Conservation (phyloP, 1,139 yeast genomes). For the Magnusiomyces ingens region DNA sequence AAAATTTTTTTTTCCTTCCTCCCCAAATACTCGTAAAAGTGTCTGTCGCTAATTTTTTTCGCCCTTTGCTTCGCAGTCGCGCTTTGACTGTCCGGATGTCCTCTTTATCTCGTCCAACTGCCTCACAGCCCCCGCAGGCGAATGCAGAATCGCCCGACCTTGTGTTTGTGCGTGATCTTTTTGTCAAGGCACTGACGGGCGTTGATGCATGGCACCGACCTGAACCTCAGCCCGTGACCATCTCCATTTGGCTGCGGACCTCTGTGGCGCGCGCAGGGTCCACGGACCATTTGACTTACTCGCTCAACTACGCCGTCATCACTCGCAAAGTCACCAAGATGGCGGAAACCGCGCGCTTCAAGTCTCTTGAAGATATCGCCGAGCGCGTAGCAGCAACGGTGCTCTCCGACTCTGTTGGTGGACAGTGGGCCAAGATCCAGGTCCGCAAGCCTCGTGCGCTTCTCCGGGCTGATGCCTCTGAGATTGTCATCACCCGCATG, state of each 20-base stretch:
- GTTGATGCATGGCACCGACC: conserved; percentile 72
- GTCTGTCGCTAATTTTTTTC: too few relatives aligned
- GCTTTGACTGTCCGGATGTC: too few relatives aligned
- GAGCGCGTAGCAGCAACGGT: conserved; percentile 45
- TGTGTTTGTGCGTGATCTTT: conserved; percentile 52
- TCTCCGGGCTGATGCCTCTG: conserved; percentile 49
- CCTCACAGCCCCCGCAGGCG: too few relatives aligned
- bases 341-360: conserved; percentile 42
- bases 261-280: conserved; percentile 64
- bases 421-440: conserved; percentile 42
- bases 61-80: too few relatives aligned
- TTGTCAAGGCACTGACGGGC: conserved; percentile 62
- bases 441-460: conserved; percentile 48
- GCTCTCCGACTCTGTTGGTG: conserved; percentile 46
- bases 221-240: conserved; percentile 59
- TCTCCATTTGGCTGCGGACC: conserved; percentile 56
- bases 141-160: conserved; percentile 36
- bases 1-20: background rate
- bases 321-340: conserved; percentile 54
- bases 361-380: conserved; percentile 56
- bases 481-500: conserved; percentile 37
- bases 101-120: too few relatives aligned
- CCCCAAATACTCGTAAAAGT: background rate
- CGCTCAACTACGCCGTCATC: conserved; percentile 82
- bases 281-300: conserved; percentile 71